phyloP scores from a whole-genome alignment of 2,329 filamentous ascomycete species.

The Fusarium brachygibbosum region DNA sequence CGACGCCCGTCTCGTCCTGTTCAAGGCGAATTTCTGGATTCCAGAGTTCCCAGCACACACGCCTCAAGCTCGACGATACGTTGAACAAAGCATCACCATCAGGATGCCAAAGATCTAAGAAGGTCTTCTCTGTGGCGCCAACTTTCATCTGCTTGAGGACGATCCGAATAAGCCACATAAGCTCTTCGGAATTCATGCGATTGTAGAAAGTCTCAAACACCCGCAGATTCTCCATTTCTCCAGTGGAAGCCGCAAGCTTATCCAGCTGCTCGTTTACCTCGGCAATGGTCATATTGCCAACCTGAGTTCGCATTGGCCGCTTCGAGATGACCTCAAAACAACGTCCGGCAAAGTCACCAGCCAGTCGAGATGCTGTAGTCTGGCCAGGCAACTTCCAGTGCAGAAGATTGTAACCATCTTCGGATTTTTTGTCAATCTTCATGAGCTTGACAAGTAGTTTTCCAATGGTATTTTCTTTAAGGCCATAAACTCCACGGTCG shows the following conservation, averaged over 20 bases:
- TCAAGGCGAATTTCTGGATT: slow-evolving; percentile 80
- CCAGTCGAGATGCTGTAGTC: slow-evolving; percentile 71
- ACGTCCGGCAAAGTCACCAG: slow-evolving; percentile 91
- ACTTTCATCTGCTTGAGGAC: slow-evolving; percentile 83
- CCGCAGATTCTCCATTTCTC: slow-evolving; percentile 85
- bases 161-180: slow-evolving; percentile 95
- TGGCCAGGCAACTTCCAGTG: slow-evolving; percentile 94
- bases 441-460: slow-evolving; percentile 92
- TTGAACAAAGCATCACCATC: slow-evolving; percentile 85
- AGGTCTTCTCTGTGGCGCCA: slow-evolving; percentile 86
- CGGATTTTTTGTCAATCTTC: slow-evolving; percentile 90
- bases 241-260: slow-evolving; percentile 77
- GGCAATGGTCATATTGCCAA: slow-evolving; percentile 85
- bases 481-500: slow-evolving; percentile 90
- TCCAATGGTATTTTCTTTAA: slow-evolving; percentile 92
- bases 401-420: slow-evolving; percentile 86
- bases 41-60: slow-evolving; percentile 94
- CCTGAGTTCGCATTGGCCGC: slow-evolving; percentile 78
- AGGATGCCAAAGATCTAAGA: slow-evolving; percentile 86
- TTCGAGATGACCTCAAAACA: slow-evolving; percentile 91
- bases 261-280: slow-evolving; percentile 92
- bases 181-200: slow-evolving; percentile 91
- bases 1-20: slow-evolving; percentile 79
- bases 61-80: slow-evolving; percentile 88
- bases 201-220: slow-evolving; percentile 89